phyloP scores from a whole-genome alignment of 1,284 basidiomycete genomes.

The Macrocystidia cucumis region DNA sequence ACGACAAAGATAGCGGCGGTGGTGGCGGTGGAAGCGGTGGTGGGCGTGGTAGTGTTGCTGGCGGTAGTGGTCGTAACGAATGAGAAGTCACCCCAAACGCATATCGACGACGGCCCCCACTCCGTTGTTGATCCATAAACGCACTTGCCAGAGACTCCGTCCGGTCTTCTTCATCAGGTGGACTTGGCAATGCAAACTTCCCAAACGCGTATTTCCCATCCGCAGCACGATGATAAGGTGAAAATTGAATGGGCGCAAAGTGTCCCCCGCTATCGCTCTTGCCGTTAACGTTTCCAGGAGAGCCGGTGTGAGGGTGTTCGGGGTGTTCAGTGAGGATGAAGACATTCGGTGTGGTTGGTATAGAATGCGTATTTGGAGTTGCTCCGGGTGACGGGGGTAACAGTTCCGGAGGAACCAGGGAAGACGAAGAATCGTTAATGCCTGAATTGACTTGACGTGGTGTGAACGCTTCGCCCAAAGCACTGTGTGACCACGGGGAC shows the following conservation, averaged over 20 bases:
- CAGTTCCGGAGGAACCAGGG: conserved; percentile 20
- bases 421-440: conserved; percentile 15
- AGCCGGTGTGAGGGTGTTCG: no score
- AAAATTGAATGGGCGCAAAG: conserved; percentile 70
- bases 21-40: neutral
- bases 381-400: conserved; percentile 26
- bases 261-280: conserved; percentile 15
- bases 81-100: no score
- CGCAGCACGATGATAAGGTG: conserved; percentile 43
- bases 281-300: conserved; percentile 21
- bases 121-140: no score
- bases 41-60: no score
- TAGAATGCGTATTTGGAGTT: conserved; percentile 27
- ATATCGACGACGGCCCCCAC: no score
- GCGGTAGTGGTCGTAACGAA: no score
- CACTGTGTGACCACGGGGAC: conserved; percentile 14
- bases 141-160: conserved; percentile 9
- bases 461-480: conserved; percentile 19
- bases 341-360: conserved; percentile 46
- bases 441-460: conserved; percentile 17
- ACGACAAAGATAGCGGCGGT: no score
- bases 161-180: conserved; percentile 41
- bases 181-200: conserved; percentile 66
- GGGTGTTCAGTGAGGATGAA: no score
- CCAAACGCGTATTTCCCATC: conserved; percentile 70